Evolutionary conservation across 257 asterid species (phyloP).

Genomic region (Avicennia marina): DNA sequence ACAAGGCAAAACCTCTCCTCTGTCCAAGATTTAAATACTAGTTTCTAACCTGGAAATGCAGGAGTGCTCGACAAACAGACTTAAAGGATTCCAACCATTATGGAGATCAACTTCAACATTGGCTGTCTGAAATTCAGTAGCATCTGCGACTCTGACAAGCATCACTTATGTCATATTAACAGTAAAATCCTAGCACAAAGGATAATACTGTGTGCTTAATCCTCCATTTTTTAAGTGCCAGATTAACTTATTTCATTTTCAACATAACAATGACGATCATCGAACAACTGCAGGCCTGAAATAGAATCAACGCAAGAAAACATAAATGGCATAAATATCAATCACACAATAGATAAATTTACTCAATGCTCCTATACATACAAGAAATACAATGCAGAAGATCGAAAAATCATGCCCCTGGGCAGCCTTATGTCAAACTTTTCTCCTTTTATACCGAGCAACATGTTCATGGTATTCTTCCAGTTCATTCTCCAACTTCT

Average conservation of each 20-base stretch:
- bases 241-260: not conserved
- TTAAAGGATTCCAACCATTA: not conserved
- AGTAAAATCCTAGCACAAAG: not conserved
- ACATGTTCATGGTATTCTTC: conserved; percentile 66
- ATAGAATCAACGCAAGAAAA: conserved; percentile 10
- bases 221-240: not conserved
- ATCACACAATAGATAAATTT: not conserved
- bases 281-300: conserved; percentile 1
- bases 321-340: not conserved
- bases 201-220: not conserved
- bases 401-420: no score
- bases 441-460: conserved; percentile 47
- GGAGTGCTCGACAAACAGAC: not conserved
- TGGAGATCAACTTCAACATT: not conserved
- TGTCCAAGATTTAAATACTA: not conserved
- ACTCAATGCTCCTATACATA: conserved; percentile 5
- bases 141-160: not conserved
- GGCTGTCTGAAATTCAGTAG: not conserved
- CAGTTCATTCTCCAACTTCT: conserved; percentile 83
- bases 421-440: no score
- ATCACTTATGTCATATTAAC: not conserved
- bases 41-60: not conserved
- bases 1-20: not conserved
- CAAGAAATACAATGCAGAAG: not conserved
- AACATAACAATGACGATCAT: not conserved